phyloP scores from a whole-genome alignment of 345 rosid species.

The Mallotus nudiflorus region DNA sequence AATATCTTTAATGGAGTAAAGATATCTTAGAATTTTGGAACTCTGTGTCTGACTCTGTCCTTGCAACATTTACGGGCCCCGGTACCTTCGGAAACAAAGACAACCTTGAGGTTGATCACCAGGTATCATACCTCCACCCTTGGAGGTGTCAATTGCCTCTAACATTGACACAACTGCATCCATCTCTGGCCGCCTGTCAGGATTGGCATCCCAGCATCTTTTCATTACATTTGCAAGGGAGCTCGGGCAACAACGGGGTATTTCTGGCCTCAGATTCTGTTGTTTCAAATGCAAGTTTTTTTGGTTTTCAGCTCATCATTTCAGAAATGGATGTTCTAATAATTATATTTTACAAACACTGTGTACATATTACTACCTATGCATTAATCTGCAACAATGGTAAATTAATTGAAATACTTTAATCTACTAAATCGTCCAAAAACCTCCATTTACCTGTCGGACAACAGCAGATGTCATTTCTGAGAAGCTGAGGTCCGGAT shows the following conservation, averaged over 20 bases:
- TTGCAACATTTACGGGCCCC: constrained; percentile 28
- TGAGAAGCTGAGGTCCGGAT: constrained; percentile 42
- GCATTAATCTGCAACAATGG: not conserved
- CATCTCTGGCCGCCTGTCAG: constrained; percentile 40
- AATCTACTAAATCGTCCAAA: too few relatives aligned
- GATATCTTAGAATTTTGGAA: constrained; percentile 21
- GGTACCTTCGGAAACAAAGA: constrained; percentile 32
- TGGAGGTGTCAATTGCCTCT: constrained; percentile 39
- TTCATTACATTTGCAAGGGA: constrained; percentile 39
- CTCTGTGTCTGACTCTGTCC: constrained; percentile 10
- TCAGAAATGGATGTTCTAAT: not conserved
- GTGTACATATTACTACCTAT: not conserved
- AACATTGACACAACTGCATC: constrained; percentile 35
- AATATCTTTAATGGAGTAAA: constrained; percentile 19
- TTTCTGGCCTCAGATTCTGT: constrained; percentile 41
- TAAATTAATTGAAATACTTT: not conserved
- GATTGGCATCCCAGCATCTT: constrained; percentile 45
- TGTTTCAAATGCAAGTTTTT: not conserved
- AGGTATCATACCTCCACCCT: constrained; percentile 40
- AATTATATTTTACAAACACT: not conserved
- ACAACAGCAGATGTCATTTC: constrained; percentile 43
- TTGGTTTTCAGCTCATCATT: not conserved
- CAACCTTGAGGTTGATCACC: constrained; percentile 32
- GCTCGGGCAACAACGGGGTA: constrained; percentile 41
- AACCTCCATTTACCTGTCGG: constrained; percentile 36